Base-by-base conservation (phyloP, 73 alveolate genomes). In the Uronychia setigera region DNA sequence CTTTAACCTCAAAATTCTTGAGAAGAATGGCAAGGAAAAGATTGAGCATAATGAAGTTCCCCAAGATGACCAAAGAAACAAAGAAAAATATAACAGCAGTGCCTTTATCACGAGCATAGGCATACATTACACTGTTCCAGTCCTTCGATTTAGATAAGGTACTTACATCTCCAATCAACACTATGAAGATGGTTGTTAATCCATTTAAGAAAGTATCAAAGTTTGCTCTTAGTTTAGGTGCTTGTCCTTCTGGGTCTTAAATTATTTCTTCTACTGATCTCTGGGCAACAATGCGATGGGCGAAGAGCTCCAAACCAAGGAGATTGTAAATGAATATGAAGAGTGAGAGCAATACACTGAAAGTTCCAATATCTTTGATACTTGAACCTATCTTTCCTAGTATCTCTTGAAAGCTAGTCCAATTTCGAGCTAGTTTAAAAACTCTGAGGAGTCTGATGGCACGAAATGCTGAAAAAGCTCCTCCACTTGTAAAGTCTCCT, bases 191-290 rank as follows among this genome's bases (percentile, higher is more conserved):
- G 31, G 92, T 89, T 14, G 77, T 33, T 79, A 81, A 34, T 26
- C 87, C 88, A 57, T 81, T 74, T 1, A 87, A 76, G 32, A 90
- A 87, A 60, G 34, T 87, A 60, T 90, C 88, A 58, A 90, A 90
- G 74, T 87, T 90, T 83, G 74, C 83, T 46, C 95, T 81, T 1
- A 88, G 67, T 46, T 5, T 5, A 46, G 67, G 67, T 11, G 67
- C n/a, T 46, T 19, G n/a, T 46, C n/a, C 67, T 19, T 11, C 5
- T 46, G 67, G 67, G 67, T 46, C 19, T 19, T 11, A 46, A 11
- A 46, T 46, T 19, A 11, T 19, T 19, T 46, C 67, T 19, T 46
- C 67, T 46, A 46, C 19, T 5, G n/a, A 11, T 5, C 5, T 5
- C 67, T 46, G 5, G 19, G 67, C n/a, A 5, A 11, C 19, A 11